A percentile compares a stretch with the other conserved stretches of the same genome.
Conservation (phyloP, 2,329 filamentous ascomycete genomes). For the Helminthosporium solani region DNA sequence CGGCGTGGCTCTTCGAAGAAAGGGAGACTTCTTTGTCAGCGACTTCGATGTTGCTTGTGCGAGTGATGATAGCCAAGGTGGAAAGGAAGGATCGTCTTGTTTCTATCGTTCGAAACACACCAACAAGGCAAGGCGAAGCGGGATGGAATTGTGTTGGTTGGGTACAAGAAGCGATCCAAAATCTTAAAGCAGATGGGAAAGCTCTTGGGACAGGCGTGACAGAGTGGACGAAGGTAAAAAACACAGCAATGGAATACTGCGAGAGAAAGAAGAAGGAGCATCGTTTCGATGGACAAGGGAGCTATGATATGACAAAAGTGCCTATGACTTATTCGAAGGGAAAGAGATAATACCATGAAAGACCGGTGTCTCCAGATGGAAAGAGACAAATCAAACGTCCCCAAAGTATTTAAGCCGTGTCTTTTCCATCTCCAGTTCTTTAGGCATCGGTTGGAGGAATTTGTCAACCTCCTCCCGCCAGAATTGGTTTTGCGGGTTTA, state of each 20-base stretch:
- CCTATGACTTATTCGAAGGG: slow-evolving; percentile 32
- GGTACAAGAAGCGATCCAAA: slow-evolving; percentile 46
- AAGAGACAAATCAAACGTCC: background rate
- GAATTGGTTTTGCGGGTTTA: slow-evolving; percentile 30
- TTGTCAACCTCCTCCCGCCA: slow-evolving; percentile 28
- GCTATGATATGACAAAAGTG: slow-evolving; percentile 32
- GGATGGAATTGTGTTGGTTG: slow-evolving; percentile 49
- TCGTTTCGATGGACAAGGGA: slow-evolving; percentile 43
- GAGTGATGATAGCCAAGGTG: slow-evolving; percentile 7
- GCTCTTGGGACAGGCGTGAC: slow-evolving; percentile 34
- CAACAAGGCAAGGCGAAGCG: slow-evolving; percentile 30
- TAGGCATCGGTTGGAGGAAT: slow-evolving; percentile 25
- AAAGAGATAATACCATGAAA: slow-evolving; percentile 10
- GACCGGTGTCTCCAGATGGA: background rate
- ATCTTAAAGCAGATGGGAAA: slow-evolving; percentile 26
- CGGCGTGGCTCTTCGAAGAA: slow-evolving; percentile 9
- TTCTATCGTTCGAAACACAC: slow-evolving; percentile 5
- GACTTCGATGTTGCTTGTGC: slow-evolving; percentile 4
- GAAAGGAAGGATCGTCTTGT: slow-evolving; percentile 2
- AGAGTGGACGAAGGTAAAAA: slow-evolving; percentile 41
- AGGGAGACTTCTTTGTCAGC: slow-evolving; percentile 5
- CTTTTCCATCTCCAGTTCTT: slow-evolving; percentile 45
- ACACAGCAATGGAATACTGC: slow-evolving; percentile 44
- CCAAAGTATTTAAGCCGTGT: slow-evolving; percentile 8
- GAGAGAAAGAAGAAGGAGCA: slow-evolving; percentile 43